Evolutionary conservation across 192 early-diverging fungal species (phyloP).

Genomic region (Irineochytrium annulatum): DNA sequence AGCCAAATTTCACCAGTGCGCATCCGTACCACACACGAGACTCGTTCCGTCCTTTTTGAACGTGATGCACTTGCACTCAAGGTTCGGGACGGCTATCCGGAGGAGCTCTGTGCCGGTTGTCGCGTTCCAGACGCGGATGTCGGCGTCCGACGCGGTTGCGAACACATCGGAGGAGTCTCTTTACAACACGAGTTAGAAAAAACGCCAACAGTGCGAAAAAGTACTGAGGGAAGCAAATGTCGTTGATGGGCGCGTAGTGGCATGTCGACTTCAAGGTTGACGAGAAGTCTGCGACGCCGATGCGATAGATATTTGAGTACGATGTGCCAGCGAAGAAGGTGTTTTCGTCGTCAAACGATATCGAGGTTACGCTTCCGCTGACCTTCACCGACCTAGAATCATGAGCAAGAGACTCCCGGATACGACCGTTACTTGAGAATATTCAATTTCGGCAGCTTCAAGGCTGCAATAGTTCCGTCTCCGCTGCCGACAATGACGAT

Average conservation of each 20-base stretch:
- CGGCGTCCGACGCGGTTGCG: conserved; percentile 54
- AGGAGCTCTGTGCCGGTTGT: conserved; percentile 44
- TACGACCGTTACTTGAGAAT: conserved; percentile 53
- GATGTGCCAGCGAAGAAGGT: conserved; percentile 47
- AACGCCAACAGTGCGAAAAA: neutral
- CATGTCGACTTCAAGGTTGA: conserved; percentile 43
- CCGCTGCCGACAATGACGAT: conserved; percentile 49
- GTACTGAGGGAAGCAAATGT: conserved; percentile 51
- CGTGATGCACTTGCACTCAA: conserved; percentile 55
- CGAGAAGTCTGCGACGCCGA: conserved; percentile 32
- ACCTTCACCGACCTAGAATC: conserved; percentile 43
- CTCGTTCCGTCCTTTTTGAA: conserved; percentile 56
- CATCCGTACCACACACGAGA: conserved; percentile 39
- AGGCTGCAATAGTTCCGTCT: conserved; percentile 49
- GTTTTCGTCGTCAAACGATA: conserved; percentile 38
- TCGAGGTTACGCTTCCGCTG: conserved; percentile 54
- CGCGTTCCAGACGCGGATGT: conserved; percentile 57
- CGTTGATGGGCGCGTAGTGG: conserved; percentile 53
- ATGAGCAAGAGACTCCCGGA: too few species aligned
- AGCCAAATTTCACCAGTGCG: neutral
- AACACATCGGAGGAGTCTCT: conserved; percentile 53
- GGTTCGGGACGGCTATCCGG: conserved; percentile 54
- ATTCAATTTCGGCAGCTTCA: conserved; percentile 47
- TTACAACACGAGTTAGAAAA: too few species aligned
- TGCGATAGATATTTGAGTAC: conserved; percentile 50